Evolutionary conservation across 2,329 filamentous ascomycete genomes (phyloP).

Genomic region (Talaromyces funiculosus): DNA sequence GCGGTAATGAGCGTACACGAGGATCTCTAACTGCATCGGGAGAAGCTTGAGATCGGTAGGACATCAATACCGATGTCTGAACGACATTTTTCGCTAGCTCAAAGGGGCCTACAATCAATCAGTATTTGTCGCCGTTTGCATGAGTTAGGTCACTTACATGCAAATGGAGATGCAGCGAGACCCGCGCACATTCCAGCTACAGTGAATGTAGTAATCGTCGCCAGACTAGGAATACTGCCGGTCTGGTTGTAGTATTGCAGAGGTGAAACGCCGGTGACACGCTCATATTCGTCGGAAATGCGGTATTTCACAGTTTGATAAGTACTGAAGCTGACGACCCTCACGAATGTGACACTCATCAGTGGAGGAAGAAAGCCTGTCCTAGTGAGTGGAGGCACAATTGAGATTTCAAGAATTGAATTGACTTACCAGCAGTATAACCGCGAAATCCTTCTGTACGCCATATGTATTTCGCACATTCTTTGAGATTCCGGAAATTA

Average conservation of each 20-base stretch:
- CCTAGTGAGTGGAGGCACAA: neutral
- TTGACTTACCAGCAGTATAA: conserved; percentile 40
- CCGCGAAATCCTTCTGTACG: conserved; percentile 43
- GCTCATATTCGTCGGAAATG: conserved; percentile 35
- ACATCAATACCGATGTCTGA: conserved; percentile 44
- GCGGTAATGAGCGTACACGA: conserved; percentile 32
- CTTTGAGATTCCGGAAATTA: conserved; percentile 39
- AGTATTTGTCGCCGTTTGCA: neutral
- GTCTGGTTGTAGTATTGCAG: conserved; percentile 37
- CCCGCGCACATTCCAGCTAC: conserved; percentile 40
- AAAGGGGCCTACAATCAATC: conserved; percentile 35
- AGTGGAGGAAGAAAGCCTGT: conserved; percentile 41
- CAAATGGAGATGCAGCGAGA: conserved; percentile 36
- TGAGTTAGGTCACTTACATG: conserved; percentile 32
- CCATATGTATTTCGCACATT: conserved; percentile 43
- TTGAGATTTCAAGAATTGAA: neutral
- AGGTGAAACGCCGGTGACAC: conserved; percentile 38
- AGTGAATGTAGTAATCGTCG: conserved; percentile 39
- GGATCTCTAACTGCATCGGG: conserved; percentile 30
- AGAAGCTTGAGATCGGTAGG: conserved; percentile 35
- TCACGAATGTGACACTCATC: conserved; percentile 41
- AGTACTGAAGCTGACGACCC: conserved; percentile 43
- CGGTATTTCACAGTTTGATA: conserved; percentile 40
- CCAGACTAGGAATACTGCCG: conserved; percentile 37
- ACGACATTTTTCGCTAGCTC: conserved; percentile 47